Percentiles rank a stretch among this genome's conserved stretches.
Evolutionary conservation across 2,329 filamentous ascomycete species (phyloP).

Genomic region (Trichoderma sp.): DNA sequence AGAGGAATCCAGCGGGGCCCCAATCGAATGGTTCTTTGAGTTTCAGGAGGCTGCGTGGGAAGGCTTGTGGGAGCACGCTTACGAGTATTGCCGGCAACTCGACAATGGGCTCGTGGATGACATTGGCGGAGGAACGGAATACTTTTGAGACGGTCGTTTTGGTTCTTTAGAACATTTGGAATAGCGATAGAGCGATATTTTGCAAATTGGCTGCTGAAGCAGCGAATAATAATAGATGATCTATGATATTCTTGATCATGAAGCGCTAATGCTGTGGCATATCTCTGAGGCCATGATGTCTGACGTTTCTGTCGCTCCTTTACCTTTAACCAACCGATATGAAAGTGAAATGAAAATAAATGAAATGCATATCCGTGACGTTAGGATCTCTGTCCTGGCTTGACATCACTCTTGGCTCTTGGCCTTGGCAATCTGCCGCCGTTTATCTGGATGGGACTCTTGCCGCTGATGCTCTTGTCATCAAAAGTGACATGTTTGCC

Average conservation of each 20-base stretch:
- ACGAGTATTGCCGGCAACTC: not conserved
- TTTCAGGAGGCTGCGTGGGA: constrained; percentile 10
- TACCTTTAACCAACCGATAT: not conserved
- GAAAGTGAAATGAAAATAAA: not conserved
- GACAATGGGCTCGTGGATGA: constrained; percentile 1
- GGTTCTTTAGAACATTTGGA: not conserved
- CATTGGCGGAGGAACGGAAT: not conserved
- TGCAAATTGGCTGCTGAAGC: not conserved
- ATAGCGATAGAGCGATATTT: constrained; percentile 11
- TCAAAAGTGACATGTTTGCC: not conserved
- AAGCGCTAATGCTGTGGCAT: not conserved
- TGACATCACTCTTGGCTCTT: not conserved
- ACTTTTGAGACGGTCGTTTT: not conserved
- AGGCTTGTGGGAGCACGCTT: constrained; percentile 1
- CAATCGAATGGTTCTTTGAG: constrained; percentile 1
- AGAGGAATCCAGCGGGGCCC: not conserved
- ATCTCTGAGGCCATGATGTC: not conserved
- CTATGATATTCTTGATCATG: not conserved
- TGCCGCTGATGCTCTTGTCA: not conserved
- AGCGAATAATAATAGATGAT: not conserved
- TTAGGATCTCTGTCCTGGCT: not conserved
- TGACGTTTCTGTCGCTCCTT: not conserved
- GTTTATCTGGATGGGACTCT: not conserved
- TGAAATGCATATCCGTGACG: not conserved
- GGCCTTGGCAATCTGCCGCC: not conserved